Evolutionary conservation across 2,329 filamentous ascomycete genomes (phyloP).

Genomic region (Clonostachys sp.): DNA sequence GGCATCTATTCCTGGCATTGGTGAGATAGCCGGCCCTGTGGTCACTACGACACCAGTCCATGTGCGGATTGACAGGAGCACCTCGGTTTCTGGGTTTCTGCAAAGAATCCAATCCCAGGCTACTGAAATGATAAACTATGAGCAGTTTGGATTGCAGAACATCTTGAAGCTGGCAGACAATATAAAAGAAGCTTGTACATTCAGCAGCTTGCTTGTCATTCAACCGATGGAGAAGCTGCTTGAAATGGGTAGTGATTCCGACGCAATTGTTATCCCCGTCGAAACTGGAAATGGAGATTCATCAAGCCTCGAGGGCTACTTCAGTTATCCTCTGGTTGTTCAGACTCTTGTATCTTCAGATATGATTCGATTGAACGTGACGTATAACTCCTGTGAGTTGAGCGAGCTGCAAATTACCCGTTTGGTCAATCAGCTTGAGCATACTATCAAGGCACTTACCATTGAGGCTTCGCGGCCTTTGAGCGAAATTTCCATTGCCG

Average conservation of each 20-base stretch:
- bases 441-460: neutral
- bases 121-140: slow-evolving; percentile 6
- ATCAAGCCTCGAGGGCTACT: slow-evolving; percentile 20
- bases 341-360: neutral
- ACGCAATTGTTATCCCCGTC: neutral
- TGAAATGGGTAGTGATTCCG: neutral
- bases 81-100: slow-evolving; percentile 7
- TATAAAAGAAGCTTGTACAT: neutral
- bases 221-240: neutral
- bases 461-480: neutral
- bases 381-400: slow-evolving; percentile 1
- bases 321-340: slow-evolving; percentile 1
- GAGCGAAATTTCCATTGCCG: neutral
- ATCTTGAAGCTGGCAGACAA: slow-evolving; percentile 10
- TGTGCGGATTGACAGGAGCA: slow-evolving; percentile 1
- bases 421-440: slow-evolving; percentile 2
- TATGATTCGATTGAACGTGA: neutral
- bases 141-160: slow-evolving; percentile 12
- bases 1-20: slow-evolving; percentile 8
- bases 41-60: slow-evolving; percentile 11
- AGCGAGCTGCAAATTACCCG: neutral
- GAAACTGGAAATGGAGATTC: neutral
- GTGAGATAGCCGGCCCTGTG: slow-evolving; percentile 11
- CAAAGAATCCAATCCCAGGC: slow-evolving; percentile 7
- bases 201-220: slow-evolving; percentile 1